Percentiles rank a stretch among this genome's conserved stretches.
Conservation (phyloP, 2,329 filamentous ascomycete species). For the Sclerotinia minor region DNA sequence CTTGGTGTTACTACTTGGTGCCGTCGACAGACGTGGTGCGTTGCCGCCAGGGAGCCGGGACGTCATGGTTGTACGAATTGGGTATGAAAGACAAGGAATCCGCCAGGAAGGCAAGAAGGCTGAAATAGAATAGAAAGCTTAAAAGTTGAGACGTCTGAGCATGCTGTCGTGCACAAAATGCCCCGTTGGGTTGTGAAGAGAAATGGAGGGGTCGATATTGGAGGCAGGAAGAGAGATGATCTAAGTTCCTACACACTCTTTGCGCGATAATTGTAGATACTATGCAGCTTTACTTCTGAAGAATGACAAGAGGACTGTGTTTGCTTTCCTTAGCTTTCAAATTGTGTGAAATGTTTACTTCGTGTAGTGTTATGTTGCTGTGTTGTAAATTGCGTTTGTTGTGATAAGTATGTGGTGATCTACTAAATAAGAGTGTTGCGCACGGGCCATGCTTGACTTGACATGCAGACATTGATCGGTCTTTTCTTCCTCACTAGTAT, state of each 20-base stretch:
- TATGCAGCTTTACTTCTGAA: not conserved
- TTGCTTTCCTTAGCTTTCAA: not conserved
- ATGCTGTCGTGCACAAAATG: not conserved
- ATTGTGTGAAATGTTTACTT: not conserved
- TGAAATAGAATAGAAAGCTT: not conserved
- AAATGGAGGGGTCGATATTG: slow-evolving; percentile 7
- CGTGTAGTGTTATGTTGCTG: not conserved
- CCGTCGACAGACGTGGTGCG: slow-evolving; percentile 41
- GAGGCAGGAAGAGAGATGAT: not conserved
- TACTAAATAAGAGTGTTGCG: not conserved
- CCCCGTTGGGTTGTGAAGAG: not conserved
- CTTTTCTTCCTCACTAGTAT: no score
- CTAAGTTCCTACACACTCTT: not conserved
- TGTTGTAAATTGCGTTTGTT: not conserved
- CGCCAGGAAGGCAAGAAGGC: not conserved
- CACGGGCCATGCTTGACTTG: not conserved
- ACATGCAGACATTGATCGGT: not conserved
- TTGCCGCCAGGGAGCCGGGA: slow-evolving; percentile 36
- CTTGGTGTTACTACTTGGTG: slow-evolving; percentile 50
- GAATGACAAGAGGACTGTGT: not conserved
- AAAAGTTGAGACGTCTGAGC: not conserved
- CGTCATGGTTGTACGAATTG: slow-evolving; percentile 31
- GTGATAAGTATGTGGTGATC: not conserved
- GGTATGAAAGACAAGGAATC: not conserved
- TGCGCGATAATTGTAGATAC: not conserved